These are phyloP conservation scores for Falciphora oryzae DNA, from an alignment of 2,329 filamentous ascomycete genomes.

Conservation along the genomic window DNA sequence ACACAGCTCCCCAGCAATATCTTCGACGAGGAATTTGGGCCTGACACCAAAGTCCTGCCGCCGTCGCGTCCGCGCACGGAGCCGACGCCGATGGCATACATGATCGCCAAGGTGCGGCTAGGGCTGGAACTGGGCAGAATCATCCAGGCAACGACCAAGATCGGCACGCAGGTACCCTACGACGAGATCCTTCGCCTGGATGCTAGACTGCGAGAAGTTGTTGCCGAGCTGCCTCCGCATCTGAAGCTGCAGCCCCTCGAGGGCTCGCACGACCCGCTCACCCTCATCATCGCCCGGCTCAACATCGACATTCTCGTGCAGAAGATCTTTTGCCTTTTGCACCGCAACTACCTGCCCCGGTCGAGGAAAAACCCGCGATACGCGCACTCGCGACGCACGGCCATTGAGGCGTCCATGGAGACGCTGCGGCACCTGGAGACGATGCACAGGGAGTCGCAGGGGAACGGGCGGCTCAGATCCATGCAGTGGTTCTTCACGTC, in stretches of 20 bases:
- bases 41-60: conserved; percentile 61
- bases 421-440: conserved; percentile 73
- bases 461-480: conserved; percentile 63
- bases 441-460: conserved; percentile 67
- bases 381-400: conserved; percentile 73
- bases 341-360: conserved; percentile 77
- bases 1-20: conserved; percentile 70
- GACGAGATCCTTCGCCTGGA: conserved; percentile 61
- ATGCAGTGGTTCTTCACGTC: conserved; percentile 76
- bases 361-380: conserved; percentile 77
- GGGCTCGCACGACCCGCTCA: conserved; percentile 72
- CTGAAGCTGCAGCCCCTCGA: conserved; percentile 70
- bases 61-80: conserved; percentile 61
- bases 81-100: conserved; percentile 70
- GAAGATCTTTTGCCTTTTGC: conserved; percentile 82
- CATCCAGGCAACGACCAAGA: conserved; percentile 55
- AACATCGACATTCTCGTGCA: conserved; percentile 80
- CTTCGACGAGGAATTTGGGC: conserved; percentile 74
- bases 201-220: conserved; percentile 53
- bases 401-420: conserved; percentile 80
- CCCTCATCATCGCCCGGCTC: conserved; percentile 79
- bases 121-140: conserved; percentile 66
- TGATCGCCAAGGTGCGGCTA: conserved; percentile 68
- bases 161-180: conserved; percentile 51
- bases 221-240: conserved; percentile 70